Evolutionary conservation across 352 stramenopile species (phyloP).

Genomic region (Phytophthora rubi): DNA sequence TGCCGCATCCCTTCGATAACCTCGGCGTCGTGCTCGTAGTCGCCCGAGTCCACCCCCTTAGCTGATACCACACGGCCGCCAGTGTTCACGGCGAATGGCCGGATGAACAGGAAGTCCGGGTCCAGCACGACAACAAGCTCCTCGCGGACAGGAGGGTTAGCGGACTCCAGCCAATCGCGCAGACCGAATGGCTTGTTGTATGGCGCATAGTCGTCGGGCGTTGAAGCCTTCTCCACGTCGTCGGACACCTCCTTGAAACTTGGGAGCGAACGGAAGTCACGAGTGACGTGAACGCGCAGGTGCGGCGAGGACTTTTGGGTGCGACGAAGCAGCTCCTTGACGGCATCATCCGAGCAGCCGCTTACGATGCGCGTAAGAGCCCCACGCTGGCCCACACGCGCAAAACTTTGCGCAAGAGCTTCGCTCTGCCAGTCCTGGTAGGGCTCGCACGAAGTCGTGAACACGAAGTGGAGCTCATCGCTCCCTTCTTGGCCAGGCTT

Average conservation of each 20-base stretch:
- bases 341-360: conserved; percentile 54
- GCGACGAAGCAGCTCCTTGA: conserved; percentile 49
- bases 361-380: conserved; percentile 74
- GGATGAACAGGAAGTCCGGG: conserved; percentile 78
- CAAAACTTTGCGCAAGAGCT: conserved; percentile 70
- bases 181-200: conserved; percentile 83
- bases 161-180: conserved; percentile 67
- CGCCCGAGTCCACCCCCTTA: conserved; percentile 60
- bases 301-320: conserved; percentile 43
- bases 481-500: conserved; percentile 49
- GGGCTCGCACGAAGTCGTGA: conserved; percentile 65
- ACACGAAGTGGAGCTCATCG: conserved; percentile 82
- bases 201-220: conserved; percentile 50
- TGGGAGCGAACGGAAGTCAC: conserved; percentile 53
- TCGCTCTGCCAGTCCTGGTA: conserved; percentile 82
- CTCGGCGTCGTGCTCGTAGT: conserved; percentile 63
- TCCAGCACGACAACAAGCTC: conserved; percentile 75
- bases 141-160: conserved; percentile 64
- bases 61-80: conserved; percentile 59
- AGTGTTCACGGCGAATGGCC: conserved; percentile 66
- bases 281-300: conserved; percentile 64
- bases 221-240: conserved; percentile 30
- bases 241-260: conserved; percentile 31
- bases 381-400: conserved; percentile 59
- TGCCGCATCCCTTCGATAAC: conserved; percentile 78